A percentile compares a stretch with the other conserved stretches of the same genome.
Evolutionary conservation across 495 filamentous ascomycete genomes (phyloP).

Genomic region (Aspergillus haitiensis): DNA sequence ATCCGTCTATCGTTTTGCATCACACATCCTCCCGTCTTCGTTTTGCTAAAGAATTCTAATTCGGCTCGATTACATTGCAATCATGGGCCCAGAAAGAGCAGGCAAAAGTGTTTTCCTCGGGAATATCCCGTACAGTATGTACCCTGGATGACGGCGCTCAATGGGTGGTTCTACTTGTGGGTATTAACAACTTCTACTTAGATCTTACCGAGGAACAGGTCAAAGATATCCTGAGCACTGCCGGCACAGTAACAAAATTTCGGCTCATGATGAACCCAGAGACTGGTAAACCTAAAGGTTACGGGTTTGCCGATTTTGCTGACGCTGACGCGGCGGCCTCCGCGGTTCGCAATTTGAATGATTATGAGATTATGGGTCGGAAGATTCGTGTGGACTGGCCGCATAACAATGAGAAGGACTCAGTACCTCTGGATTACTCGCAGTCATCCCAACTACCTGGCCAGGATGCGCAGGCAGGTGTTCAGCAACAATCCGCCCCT

Average conservation of each 20-base stretch:
- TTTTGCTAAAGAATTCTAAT: background rate
- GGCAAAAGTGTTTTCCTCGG: conserved; percentile 78
- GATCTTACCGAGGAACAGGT: conserved; percentile 95
- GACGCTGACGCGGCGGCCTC: conserved; percentile 90
- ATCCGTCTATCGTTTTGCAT: background rate
- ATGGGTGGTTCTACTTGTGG: background rate
- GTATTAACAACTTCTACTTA: conserved; percentile 29
- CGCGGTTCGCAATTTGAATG: conserved; percentile 93
- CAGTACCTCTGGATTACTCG: conserved; percentile 55
- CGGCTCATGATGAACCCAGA: conserved; percentile 94
- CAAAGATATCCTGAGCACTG: conserved; percentile 81
- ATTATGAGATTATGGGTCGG: conserved; percentile 92
- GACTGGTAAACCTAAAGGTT: conserved; percentile 92
- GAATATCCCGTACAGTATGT: conserved; percentile 70
- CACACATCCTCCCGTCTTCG: background rate
- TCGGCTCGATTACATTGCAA: conserved; percentile 22
- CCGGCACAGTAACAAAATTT: conserved; percentile 88
- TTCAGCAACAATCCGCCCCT: conserved; percentile 38
- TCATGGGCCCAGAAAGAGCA: conserved; percentile 56
- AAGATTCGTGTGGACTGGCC: conserved; percentile 94
- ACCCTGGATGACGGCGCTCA: background rate
- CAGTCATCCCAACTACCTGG: conserved; percentile 34
- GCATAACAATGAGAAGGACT: conserved; percentile 82
- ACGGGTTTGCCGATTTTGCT: conserved; percentile 91
- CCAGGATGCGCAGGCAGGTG: conserved; percentile 39